Base-by-base conservation (phyloP, 352 stramenopile species). In the Phytophthora agathidicida region DNA sequence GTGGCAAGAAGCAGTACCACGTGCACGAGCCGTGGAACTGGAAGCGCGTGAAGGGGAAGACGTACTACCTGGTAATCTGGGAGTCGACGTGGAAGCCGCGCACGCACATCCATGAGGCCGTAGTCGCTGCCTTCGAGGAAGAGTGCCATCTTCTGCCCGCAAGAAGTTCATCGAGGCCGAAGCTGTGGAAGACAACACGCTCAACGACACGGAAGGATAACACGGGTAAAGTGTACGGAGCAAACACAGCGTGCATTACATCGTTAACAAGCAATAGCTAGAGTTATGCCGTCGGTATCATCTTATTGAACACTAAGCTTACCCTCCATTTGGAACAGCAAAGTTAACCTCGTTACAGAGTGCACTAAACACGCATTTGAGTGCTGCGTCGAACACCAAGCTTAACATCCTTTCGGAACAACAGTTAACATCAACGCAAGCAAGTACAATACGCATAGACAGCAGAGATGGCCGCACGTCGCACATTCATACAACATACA, bases 151-250 rank as follows among this genome's bases (percentile, higher is more conserved):
- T 48, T 1, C 36, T 9, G 65, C 72, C 2, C 43, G 48, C n/a
- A 32, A 27, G 9, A 54, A 9, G 0, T 75, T 36, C 41, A 36
- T 73, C 32, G 44, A 72, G 7, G 42, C 65, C 35, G 59, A 69
- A 44, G 51, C 59, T 14, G 31, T 28, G 1, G 57, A 65, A 30
- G 50, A 60, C 36, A 60, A 64, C 48, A 22, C 26, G 20, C 33
- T 55, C 16, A 70, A 60, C 36, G 13, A 31, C 31, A 51, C 53
- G 6, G n/a, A 52, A 43, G 22, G 7, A 52, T 61, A 65, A 57
- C 45, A 3, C 5, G 14, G 8, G 5, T 3, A 7, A 19, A 39
- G 16, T 3, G 9, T 13, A 23, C 16, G 16, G 20, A 37, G 7
- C 38, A 23, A 46, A 46, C 13, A 32, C 3, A 27, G 14, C 19